Conservation (phyloP, 495 filamentous ascomycete genomes). For the Aspergillus incahuasiensis region DNA sequence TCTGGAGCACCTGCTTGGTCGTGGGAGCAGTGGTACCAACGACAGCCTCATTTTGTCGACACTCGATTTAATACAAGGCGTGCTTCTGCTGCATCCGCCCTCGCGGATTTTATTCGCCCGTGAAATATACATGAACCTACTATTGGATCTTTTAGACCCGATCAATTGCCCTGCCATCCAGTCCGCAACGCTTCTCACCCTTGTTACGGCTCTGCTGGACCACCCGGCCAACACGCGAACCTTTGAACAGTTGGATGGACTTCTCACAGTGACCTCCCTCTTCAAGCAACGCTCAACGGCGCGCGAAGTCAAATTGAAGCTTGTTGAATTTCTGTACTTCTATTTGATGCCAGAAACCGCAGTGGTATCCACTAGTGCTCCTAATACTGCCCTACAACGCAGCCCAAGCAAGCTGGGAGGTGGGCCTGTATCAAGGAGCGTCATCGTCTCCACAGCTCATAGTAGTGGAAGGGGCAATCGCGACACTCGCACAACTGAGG, state of each 20-base stretch:
- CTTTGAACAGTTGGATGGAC: conserved; percentile 89
- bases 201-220: conserved; percentile 83
- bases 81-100: conserved; percentile 87
- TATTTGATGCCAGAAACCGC: conserved; percentile 93
- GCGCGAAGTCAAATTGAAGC: conserved; percentile 84
- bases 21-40: conserved; percentile 72
- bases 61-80: conserved; percentile 85
- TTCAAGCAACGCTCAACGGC: conserved; percentile 81
- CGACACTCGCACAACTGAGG: conserved; percentile 67
- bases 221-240: conserved; percentile 79
- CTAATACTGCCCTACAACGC: conserved; percentile 50
- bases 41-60: conserved; percentile 86
- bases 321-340: conserved; percentile 95
- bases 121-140: conserved; percentile 92
- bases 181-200: conserved; percentile 78
- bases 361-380: conserved; percentile 38
- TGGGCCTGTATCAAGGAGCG: conserved; percentile 33
- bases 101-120: conserved; percentile 82
- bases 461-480: conserved; percentile 32
- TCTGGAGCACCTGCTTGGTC: conserved; percentile 81
- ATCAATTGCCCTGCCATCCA: conserved; percentile 89
- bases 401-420: conserved; percentile 66
- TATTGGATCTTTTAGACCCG: conserved; percentile 91
- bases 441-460: conserved; percentile 33
- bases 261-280: conserved; percentile 86